Percentiles rank a stretch among this genome's conserved stretches.
Evolutionary conservation across 441 rosid genomes (phyloP).

Genomic region (Dalechampia spathulata): DNA sequence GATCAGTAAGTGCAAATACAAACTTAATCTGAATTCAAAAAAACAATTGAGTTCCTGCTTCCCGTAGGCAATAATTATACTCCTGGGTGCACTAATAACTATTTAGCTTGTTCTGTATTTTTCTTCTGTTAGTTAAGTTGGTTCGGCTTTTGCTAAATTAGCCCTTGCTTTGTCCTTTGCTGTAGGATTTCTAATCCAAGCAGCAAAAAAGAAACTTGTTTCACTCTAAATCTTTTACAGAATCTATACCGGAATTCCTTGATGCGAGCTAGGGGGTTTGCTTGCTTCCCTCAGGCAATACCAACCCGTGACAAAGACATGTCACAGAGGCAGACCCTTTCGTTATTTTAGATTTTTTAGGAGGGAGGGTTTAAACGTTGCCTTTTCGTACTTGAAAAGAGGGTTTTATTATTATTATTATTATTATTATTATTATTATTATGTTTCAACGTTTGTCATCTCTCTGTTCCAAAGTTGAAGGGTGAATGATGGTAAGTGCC

Average conservation of each 20-base stretch:
- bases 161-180: background rate
- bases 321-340: constrained; percentile 6
- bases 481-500: no score
- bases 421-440: background rate
- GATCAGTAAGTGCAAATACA: constrained; percentile 52
- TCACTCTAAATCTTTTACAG: no score
- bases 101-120: background rate
- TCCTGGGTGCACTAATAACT: background rate
- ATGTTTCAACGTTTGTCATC: constrained; percentile 27
- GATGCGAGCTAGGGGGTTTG: background rate
- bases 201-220: constrained; percentile 2
- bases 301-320: constrained; percentile 28
- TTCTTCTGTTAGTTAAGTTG: background rate
- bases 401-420: no score
- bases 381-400: constrained; percentile 12
- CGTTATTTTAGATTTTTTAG: no score
- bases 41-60: background rate
- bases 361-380: no score
- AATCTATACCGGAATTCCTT: no score
- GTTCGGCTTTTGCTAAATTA: background rate
- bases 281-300: no score
- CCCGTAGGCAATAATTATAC: background rate
- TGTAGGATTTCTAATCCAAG: background rate
- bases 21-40: background rate
- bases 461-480: constrained; percentile 31